Base-by-base conservation (phyloP, 768 basidiomycete genomes). In the Mycena epipterygia region DNA sequence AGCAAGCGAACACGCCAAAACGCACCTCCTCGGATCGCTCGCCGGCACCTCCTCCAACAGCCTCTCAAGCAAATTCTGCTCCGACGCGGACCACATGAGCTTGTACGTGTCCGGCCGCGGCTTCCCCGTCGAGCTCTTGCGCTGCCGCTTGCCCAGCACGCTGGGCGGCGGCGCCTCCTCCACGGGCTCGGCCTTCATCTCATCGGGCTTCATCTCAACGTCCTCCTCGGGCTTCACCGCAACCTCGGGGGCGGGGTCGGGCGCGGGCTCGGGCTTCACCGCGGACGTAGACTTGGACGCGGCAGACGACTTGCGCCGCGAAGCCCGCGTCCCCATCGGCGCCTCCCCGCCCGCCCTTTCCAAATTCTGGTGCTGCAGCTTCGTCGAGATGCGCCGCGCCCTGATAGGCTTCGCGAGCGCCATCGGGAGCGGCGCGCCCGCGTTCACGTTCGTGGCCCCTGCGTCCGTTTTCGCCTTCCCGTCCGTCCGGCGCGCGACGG, bases 41-140 rank as follows among this genome's bases (percentile, higher is more conserved):
- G 90, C 91, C 0, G 94, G 94, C 52, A 94, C 92, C 79, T 94
- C 87, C 60, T 92, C 90, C 60, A 95, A 77, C 51, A 94, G 80
- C 30, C 89, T 87, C 76, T 95, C 94, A 1, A 95, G 86, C 19
- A 93, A 81, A 72, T 93, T 91, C 73, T 95, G 94, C 75, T 95
- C 94, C 0, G 87, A 88, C 25, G 89, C 83, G 2, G 90, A 88
- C 94, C 94, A 95, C 0, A 91, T 87, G 68, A 91, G 90, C 77
- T 95, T 95, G 81, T 93, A 95, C n/a, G 93, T 95, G 72, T 93
- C 92, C 0, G 91, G 84, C 74, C 86, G 89, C 1, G 85, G 82
- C 67, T 89, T 81, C 12, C 37, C 44, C 17, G 71, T 62, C 52
- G 59, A 5, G 17, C 29, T 11, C 23, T 42, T 35, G 48, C 64